Evolutionary conservation across 306 rosid genomes (phyloP).

Genomic region (Oemleria cerasiformis): DNA sequence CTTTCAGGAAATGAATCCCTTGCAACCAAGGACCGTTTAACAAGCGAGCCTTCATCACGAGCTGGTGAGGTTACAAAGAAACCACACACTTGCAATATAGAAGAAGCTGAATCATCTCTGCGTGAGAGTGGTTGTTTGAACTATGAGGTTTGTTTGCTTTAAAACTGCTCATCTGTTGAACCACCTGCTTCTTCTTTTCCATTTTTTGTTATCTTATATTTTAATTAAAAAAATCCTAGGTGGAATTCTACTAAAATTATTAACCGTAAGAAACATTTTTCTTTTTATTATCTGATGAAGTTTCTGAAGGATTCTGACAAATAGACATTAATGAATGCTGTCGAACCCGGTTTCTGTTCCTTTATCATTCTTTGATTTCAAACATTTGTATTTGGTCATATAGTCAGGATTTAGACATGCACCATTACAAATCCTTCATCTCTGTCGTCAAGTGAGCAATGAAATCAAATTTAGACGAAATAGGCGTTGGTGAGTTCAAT

Average conservation of each 20-base stretch:
- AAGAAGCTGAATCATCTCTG: slow-evolving; percentile 85
- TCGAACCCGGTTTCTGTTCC: background rate
- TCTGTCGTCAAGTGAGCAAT: background rate
- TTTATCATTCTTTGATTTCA: background rate
- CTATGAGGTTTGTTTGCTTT: slow-evolving; percentile 68
- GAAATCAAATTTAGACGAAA: background rate
- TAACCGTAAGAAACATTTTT: too few species aligned
- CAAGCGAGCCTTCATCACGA: slow-evolving; percentile 31
- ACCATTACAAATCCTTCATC: background rate
- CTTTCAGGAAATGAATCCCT: slow-evolving; percentile 45
- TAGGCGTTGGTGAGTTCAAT: background rate
- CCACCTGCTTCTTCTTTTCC: slow-evolving; percentile 9
- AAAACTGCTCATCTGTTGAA: slow-evolving; percentile 8
- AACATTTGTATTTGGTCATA: background rate
- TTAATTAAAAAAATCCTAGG: slow-evolving; percentile 4
- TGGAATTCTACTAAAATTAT: background rate
- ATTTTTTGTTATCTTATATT: background rate
- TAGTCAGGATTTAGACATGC: background rate
- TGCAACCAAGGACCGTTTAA: slow-evolving; percentile 41
- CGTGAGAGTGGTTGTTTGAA: slow-evolving; percentile 77
- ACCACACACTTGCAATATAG: slow-evolving; percentile 63
- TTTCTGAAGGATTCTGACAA: background rate
- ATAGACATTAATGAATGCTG: background rate
- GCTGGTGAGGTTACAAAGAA: slow-evolving; percentile 37
- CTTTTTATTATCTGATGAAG: background rate